These are phyloP conservation scores for Morella rubra DNA, from an alignment of 306 rosid genomes.

Conservation along the genomic window DNA sequence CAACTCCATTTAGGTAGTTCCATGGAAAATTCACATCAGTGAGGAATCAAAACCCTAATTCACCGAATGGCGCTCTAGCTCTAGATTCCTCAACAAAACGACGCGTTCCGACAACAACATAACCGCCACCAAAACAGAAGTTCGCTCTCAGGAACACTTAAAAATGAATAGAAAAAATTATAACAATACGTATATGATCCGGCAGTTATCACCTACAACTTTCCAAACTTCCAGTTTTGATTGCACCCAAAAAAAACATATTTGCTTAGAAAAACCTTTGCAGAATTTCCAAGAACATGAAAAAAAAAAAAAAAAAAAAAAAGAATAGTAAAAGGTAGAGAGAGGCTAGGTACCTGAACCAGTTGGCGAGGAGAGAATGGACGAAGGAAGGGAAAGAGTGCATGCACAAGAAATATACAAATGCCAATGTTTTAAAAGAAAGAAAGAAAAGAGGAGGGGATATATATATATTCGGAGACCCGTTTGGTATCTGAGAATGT, in stretches of 20 bases:
- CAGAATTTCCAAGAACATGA: neutral
- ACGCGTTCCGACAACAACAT: neutral
- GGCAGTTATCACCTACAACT: conserved; percentile 1
- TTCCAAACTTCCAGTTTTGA: neutral
- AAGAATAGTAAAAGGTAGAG: no score
- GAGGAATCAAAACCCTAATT: conserved; percentile 7
- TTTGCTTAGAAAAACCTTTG: no score
- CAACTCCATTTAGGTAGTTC: no score
- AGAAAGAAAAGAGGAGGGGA: neutral
- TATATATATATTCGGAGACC: conserved; percentile 10
- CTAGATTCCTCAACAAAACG: neutral
- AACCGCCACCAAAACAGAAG: conserved; percentile 4
- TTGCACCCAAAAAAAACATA: no score
- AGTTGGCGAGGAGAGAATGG: conserved; percentile 7
- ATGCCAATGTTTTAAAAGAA: neutral
- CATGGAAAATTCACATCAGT: conserved; percentile 9
- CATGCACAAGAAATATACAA: conserved; percentile 18
- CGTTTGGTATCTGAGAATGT: conserved; percentile 50
- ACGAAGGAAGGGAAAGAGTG: conserved; percentile 16
- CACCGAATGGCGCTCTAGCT: conserved; percentile 6
- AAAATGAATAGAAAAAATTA: neutral
- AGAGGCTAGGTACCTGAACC: conserved; percentile 19
- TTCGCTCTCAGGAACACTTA: neutral
- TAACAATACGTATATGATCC: conserved; percentile 14
- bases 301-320: neutral